Evolutionary conservation across 352 stramenopile genomes (phyloP).

Genomic region (Phytopythium kandeliae): DNA sequence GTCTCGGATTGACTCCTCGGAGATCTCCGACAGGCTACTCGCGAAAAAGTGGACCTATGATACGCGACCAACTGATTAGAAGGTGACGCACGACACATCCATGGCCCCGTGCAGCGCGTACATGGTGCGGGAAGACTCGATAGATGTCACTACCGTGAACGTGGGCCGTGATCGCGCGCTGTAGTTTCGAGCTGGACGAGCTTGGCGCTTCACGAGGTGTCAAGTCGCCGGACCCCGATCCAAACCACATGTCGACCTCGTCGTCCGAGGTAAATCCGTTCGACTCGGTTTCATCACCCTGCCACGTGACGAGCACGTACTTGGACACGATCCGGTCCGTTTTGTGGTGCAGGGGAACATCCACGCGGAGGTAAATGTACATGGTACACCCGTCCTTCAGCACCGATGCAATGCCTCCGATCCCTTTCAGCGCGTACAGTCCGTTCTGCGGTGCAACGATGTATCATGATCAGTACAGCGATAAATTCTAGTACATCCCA

Average conservation of each 20-base stretch:
- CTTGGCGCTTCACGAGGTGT: slow-evolving; percentile 29
- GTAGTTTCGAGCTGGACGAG: slow-evolving; percentile 67
- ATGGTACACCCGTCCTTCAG: slow-evolving; percentile 75
- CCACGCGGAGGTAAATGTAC: slow-evolving; percentile 89
- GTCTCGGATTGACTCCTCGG: slow-evolving; percentile 81
- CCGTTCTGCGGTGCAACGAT: slow-evolving; percentile 37
- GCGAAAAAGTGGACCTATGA: slow-evolving; percentile 84
- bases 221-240: slow-evolving; percentile 25
- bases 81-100: no score
- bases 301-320: slow-evolving; percentile 85
- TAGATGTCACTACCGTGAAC: slow-evolving; percentile 83
- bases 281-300: slow-evolving; percentile 43
- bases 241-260: slow-evolving; percentile 56
- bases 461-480: not conserved
- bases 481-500: not conserved
- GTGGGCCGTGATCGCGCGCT: slow-evolving; percentile 73
- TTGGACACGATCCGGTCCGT: slow-evolving; percentile 84
- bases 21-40: slow-evolving; percentile 67
- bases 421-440: slow-evolving; percentile 75
- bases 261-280: slow-evolving; percentile 69
- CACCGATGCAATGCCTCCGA: slow-evolving; percentile 70
- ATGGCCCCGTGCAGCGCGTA: no score
- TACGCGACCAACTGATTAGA: not conserved
- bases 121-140: slow-evolving; percentile 83
- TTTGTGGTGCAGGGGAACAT: slow-evolving; percentile 75